These are phyloP conservation scores for Myriosclerotinia scirpicola DNA, from an alignment of 2,329 filamentous ascomycete genomes.

Conservation along the genomic window DNA sequence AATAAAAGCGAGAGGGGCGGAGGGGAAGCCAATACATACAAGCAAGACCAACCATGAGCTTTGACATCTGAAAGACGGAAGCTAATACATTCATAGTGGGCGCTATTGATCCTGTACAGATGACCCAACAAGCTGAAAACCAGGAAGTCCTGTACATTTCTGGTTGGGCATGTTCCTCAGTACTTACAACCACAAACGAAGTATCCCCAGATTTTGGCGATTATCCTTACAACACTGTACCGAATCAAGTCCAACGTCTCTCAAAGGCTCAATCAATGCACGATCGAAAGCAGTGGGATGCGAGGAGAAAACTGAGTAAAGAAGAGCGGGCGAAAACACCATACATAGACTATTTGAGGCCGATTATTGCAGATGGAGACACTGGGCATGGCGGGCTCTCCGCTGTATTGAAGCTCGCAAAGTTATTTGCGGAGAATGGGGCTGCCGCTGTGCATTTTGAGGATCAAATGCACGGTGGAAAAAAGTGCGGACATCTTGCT, in stretches of 20 bases:
- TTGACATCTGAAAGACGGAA: neutral
- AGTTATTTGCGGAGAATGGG: conserved; percentile 95
- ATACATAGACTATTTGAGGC: conserved; percentile 88
- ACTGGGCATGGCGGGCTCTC: conserved; percentile 92
- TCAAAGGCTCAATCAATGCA: conserved; percentile 97
- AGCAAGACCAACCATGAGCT: conserved; percentile 54
- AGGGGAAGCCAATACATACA: conserved; percentile 88
- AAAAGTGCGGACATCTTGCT: conserved; percentile 96
- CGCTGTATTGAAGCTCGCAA: conserved; percentile 91
- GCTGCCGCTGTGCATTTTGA: conserved; percentile 97
- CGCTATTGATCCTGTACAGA: conserved; percentile 97
- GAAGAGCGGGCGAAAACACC: conserved; percentile 73
- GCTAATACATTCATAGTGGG: conserved; percentile 63
- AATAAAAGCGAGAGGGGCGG: conserved; percentile 72
- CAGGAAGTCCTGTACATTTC: conserved; percentile 96
- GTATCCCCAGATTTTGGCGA: conserved; percentile 97
- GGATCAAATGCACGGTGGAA: conserved; percentile 95
- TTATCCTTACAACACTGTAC: conserved; percentile 98
- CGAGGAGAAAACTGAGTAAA: conserved; percentile 71
- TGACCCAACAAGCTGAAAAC: conserved; percentile 96
- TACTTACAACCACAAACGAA: conserved; percentile 92
- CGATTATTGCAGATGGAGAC: conserved; percentile 94
- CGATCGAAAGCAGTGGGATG: conserved; percentile 92
- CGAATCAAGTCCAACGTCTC: conserved; percentile 93
- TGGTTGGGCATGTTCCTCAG: conserved; percentile 94